These are phyloP conservation scores for Amanita inopinata DNA, from an alignment of 768 basidiomycete species.

Conservation along the genomic window DNA sequence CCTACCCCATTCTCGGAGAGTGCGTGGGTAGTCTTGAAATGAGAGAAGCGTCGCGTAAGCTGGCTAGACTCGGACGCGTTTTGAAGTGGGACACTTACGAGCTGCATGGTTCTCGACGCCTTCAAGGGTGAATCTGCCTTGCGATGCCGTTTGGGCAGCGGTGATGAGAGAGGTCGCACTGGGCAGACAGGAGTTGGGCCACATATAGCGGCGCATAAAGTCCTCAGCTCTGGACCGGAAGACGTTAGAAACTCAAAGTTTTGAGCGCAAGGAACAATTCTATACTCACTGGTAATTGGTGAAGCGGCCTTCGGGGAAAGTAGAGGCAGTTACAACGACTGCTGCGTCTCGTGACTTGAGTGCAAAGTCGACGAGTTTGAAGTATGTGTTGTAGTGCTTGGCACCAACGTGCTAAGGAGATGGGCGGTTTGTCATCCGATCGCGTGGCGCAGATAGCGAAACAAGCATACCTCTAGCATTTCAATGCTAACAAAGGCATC, in stretches of 20 bases:
- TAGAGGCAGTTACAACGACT: constrained; percentile 58
- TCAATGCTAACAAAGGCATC: constrained; percentile 73
- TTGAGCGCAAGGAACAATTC: not conserved
- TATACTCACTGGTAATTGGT: constrained; percentile 57
- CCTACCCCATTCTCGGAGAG: constrained; percentile 84
- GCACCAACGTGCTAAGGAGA: constrained; percentile 47
- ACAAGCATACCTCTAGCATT: constrained; percentile 58
- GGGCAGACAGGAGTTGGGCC: constrained; percentile 83
- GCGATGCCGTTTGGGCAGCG: constrained; percentile 58
- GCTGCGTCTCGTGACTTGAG: constrained; percentile 61
- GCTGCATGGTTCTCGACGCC: constrained; percentile 78
- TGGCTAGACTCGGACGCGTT: not conserved
- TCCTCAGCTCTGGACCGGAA: constrained; percentile 49
- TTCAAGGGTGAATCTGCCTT: constrained; percentile 74
- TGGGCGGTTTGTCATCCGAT: too few species aligned
- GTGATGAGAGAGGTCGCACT: constrained; percentile 76
- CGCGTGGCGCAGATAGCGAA: constrained; percentile 32
- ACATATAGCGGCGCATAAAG: constrained; percentile 84
- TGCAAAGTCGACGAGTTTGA: constrained; percentile 69
- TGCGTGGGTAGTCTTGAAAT: constrained; percentile 69
- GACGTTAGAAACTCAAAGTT: constrained; percentile 7
- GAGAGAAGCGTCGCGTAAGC: constrained; percentile 5
- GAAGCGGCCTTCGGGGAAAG: constrained; percentile 62
- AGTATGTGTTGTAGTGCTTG: constrained; percentile 59
- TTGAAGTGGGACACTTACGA: constrained; percentile 33